phyloP scores from a whole-genome alignment of 257 asterid species.

The Solanum bulbocastanum region DNA sequence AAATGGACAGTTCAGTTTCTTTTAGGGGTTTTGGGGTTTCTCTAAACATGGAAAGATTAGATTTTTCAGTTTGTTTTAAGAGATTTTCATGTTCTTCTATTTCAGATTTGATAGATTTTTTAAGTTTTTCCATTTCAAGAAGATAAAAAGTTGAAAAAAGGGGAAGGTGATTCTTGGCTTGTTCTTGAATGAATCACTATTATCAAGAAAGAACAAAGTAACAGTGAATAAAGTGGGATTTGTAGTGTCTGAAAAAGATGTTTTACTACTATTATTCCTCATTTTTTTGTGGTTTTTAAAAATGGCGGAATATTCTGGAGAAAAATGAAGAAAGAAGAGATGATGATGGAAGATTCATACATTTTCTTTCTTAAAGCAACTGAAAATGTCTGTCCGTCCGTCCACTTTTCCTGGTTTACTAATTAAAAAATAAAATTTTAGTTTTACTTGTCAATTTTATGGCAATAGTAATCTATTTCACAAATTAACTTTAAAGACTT shows the following conservation, averaged over 20 bases:
- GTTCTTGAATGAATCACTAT: not conserved
- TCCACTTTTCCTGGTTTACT: not conserved
- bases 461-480: too few species aligned
- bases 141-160: not conserved
- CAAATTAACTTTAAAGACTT: too few species aligned
- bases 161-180: not conserved
- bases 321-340: not conserved
- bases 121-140: conserved; percentile 15
- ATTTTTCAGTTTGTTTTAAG: not conserved
- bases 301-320: not conserved
- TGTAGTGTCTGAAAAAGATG: not conserved
- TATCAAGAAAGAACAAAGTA: not conserved
- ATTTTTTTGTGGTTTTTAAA: not conserved
- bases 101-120: conserved; percentile 16
- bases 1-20: not conserved
- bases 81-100: conserved; percentile 15
- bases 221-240: not conserved
- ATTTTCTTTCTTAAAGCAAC: not conserved
- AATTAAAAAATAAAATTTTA: too few species aligned
- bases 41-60: not conserved
- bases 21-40: not conserved
- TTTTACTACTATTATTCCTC: not conserved
- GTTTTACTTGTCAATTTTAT: too few species aligned
- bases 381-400: not conserved
- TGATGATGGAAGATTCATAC: not conserved